These are phyloP conservation scores for Ceratocystis diversiconidia DNA, from an alignment of 2,329 filamentous ascomycete genomes.

Conservation along the genomic window DNA sequence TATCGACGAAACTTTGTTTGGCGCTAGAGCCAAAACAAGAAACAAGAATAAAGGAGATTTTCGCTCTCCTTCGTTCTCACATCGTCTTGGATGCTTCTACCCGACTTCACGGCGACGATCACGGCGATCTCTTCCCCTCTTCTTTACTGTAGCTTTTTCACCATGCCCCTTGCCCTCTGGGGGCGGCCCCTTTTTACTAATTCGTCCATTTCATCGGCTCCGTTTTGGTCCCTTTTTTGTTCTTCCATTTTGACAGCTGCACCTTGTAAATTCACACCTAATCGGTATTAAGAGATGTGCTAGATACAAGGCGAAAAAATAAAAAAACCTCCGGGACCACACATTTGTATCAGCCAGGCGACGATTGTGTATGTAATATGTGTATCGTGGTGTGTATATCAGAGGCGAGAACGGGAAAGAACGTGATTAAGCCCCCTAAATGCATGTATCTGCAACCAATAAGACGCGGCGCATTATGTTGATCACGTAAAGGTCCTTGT, in stretches of 20 bases:
- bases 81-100: neutral
- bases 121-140: neutral
- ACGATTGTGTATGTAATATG: neutral
- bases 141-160: neutral
- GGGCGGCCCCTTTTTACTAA: neutral
- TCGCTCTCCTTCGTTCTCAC: neutral
- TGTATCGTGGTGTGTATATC: neutral
- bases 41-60: neutral
- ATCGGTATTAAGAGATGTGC: neutral
- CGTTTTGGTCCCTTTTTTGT: neutral
- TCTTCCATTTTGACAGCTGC: neutral
- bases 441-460: no score
- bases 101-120: neutral
- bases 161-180: neutral
- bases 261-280: neutral
- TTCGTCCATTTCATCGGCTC: no score
- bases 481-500: no score
- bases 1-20: neutral
- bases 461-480: no score
- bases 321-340: neutral
- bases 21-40: neutral
- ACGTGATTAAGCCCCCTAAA: no score
- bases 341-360: neutral
- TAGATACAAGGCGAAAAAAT: neutral
- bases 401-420: neutral